Evolutionary conservation across 2,329 filamentous ascomycete genomes (phyloP).

Genomic region (Fusarium pseudograminearum): DNA sequence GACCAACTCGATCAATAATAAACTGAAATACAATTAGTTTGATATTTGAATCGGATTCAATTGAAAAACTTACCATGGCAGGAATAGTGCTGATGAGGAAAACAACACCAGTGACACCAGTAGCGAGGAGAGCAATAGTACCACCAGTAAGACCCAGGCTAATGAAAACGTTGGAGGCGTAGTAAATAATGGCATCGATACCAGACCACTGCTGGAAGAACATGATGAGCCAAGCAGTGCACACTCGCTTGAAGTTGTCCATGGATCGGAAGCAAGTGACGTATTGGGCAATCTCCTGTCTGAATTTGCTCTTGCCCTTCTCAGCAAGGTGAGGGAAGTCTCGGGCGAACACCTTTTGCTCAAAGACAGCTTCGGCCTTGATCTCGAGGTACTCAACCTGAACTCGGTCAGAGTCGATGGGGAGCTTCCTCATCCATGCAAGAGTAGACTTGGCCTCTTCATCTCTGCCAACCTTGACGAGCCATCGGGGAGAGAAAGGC

Average conservation of each 20-base stretch:
- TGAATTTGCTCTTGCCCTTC: constrained; percentile 57
- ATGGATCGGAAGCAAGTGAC: constrained; percentile 46
- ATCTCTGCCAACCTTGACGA: constrained; percentile 77
- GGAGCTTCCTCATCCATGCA: constrained; percentile 36
- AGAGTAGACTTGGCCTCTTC: constrained; percentile 64
- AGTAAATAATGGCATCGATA: constrained; percentile 57
- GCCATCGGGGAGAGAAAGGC: constrained; percentile 83
- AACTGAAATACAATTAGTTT: background rate
- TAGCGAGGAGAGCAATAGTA: constrained; percentile 72
- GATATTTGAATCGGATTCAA: rapidly evolving
- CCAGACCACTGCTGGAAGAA: constrained; percentile 64
- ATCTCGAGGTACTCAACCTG: constrained; percentile 85
- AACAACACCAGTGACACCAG: constrained; percentile 77
- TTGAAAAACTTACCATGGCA: constrained; percentile 42
- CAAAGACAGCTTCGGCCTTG: constrained; percentile 81
- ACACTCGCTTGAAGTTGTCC: constrained; percentile 72
- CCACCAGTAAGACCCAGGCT: constrained; percentile 71
- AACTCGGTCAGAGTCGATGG: constrained; percentile 73
- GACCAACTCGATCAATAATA: constrained; percentile 57
- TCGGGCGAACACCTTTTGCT: constrained; percentile 76
- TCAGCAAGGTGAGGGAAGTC: constrained; percentile 61
- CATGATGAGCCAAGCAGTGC: constrained; percentile 73
- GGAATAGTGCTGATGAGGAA: constrained; percentile 64
- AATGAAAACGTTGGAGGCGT: constrained; percentile 69
- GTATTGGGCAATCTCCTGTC: constrained; percentile 63